Conservation (phyloP, 805 yeast species). For the Soucietia sequanensis region DNA sequence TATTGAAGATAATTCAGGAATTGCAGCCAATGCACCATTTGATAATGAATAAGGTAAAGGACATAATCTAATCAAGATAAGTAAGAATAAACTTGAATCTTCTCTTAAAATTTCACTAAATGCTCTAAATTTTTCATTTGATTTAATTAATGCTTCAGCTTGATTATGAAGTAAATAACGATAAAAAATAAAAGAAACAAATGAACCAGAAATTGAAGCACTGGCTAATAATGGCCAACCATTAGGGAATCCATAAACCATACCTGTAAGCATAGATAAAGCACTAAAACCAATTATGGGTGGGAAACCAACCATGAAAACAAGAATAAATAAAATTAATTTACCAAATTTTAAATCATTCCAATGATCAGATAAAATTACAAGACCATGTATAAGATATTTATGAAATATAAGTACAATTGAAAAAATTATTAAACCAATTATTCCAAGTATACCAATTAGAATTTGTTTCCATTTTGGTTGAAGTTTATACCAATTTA, state of each 20-base stretch:
- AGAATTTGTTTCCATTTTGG: conserved; percentile 12
- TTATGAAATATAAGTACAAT: conserved; percentile 31
- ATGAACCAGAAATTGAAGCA: conserved; percentile 72
- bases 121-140: conserved; percentile 68
- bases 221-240: conserved; percentile 79
- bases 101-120: conserved; percentile 73
- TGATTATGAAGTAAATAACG: conserved; percentile 54
- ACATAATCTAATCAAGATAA: conserved; percentile 75
- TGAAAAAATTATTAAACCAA: conserved; percentile 11
- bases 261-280: conserved; percentile 66
- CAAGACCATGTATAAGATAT: conserved; percentile 34
- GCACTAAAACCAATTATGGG: conserved; percentile 84
- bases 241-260: conserved; percentile 73
- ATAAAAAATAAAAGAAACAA: conserved; percentile 68
- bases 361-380: conserved; percentile 47
- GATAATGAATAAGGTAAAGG: conserved; percentile 92
- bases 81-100: conserved; percentile 57
- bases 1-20: conserved; percentile 66
- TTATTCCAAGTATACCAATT: conserved; percentile 16
- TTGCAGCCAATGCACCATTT: conserved; percentile 88
- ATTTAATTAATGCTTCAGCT: conserved; percentile 59
- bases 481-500: conserved; percentile 23
- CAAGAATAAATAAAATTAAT: conserved; percentile 46
- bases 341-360: conserved; percentile 38
- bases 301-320: conserved; percentile 79